phyloP scores from a whole-genome alignment of 129 eudicot genomes.

The Chrysanthemum lavandulifolium region DNA sequence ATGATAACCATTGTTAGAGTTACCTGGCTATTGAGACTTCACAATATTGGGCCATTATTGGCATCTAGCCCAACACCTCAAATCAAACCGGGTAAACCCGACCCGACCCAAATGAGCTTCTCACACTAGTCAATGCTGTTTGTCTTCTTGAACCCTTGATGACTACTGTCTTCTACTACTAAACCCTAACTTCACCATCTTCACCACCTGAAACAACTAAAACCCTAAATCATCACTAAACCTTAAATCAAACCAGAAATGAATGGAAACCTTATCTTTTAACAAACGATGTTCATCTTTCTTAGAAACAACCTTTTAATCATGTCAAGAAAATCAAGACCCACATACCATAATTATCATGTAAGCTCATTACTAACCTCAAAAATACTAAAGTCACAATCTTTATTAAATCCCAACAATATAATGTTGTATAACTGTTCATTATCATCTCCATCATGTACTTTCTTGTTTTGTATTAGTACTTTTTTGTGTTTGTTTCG shows the following conservation, averaged over 20 bases:
- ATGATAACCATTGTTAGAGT: too few species aligned
- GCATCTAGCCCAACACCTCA: conserved; percentile 6
- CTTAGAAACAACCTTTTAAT: conserved; percentile 43
- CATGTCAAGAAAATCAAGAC: conserved; percentile 45
- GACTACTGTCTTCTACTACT: conserved; percentile 1
- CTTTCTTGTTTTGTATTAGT: conserved; percentile 42
- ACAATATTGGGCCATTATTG: not conserved
- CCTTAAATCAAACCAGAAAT: conserved; percentile 9
- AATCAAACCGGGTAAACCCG: not conserved
- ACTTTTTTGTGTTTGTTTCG: conserved; percentile 44
- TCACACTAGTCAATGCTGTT: conserved; percentile 7
- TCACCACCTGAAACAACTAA: conserved; percentile 12
- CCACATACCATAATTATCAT: conserved; percentile 30
- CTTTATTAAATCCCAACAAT: not conserved
- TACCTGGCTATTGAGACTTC: not conserved
- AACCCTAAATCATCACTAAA: conserved; percentile 17
- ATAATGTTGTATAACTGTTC: conserved; percentile 11
- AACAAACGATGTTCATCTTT: conserved; percentile 46
- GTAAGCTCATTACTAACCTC: conserved; percentile 45
- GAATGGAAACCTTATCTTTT: conserved; percentile 30
- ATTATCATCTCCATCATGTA: conserved; percentile 24
- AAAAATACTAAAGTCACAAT: conserved; percentile 8
- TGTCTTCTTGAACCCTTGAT: conserved; percentile 47
- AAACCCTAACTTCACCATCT: conserved; percentile 39
- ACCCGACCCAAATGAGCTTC: too few species aligned